A percentile compares a stretch with the other conserved stretches of the same genome.
phyloP scores from a whole-genome alignment of 2,329 filamentous ascomycete genomes.

The Neopestalotiopsis rosae region DNA sequence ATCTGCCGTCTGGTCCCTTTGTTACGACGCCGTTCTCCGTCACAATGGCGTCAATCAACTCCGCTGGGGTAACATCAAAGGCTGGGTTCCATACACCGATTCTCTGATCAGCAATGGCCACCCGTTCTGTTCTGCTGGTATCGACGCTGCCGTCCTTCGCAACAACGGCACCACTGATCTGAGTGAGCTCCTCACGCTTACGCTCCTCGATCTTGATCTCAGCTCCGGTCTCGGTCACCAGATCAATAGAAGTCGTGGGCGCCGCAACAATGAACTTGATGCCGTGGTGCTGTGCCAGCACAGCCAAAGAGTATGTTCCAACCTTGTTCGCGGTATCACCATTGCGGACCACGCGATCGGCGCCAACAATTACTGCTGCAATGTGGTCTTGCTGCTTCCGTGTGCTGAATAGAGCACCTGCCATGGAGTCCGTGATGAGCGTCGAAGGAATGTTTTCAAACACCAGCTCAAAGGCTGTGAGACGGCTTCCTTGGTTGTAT shows the following conservation, averaged over 20 bases:
- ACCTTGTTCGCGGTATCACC: slow-evolving; percentile 99
- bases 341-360: slow-evolving; percentile 93
- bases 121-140: slow-evolving; percentile 65
- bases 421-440: slow-evolving; percentile 96
- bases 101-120: slow-evolving; percentile 79
- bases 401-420: slow-evolving; percentile 77
- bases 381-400: slow-evolving; percentile 70
- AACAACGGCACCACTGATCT: slow-evolving; percentile 79
- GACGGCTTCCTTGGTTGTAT: slow-evolving; percentile 94
- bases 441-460: slow-evolving; percentile 92
- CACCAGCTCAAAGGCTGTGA: slow-evolving; percentile 96
- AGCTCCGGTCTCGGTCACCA: slow-evolving; percentile 76
- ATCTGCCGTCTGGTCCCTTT: slow-evolving; percentile 73
- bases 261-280: slow-evolving; percentile 96
- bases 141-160: slow-evolving; percentile 68
- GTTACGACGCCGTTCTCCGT: slow-evolving; percentile 90
- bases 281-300: slow-evolving; percentile 86
- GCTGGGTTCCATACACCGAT: slow-evolving; percentile 96
- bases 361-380: slow-evolving; percentile 88
- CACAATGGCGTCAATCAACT: slow-evolving; percentile 90
- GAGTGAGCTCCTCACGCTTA: slow-evolving; percentile 79
- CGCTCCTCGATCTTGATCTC: slow-evolving; percentile 93
- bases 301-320: slow-evolving; percentile 89
- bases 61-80: slow-evolving; percentile 91
- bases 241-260: slow-evolving; percentile 91